Conservation (phyloP, 2,329 filamentous ascomycete genomes). For the Beauveria sp. region DNA sequence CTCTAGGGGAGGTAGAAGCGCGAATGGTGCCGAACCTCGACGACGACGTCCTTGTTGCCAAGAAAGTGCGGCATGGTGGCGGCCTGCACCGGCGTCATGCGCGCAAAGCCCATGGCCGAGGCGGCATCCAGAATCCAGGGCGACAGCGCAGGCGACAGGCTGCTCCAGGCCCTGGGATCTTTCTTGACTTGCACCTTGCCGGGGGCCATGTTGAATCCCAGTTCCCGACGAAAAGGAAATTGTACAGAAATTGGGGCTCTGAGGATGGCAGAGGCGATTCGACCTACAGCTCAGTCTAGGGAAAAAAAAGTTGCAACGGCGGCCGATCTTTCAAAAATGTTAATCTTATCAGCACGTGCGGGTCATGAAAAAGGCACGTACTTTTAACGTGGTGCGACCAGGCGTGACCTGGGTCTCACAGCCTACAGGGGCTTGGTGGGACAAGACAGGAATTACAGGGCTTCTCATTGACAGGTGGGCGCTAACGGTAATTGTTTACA, state of each 20-base stretch:
- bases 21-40: conserved; percentile 50
- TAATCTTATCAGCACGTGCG: conserved; percentile 38
- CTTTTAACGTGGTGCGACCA: background rate
- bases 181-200: conserved; percentile 31
- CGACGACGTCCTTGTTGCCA: conserved; percentile 85
- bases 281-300: background rate
- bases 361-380: conserved; percentile 29
- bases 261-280: conserved; percentile 12
- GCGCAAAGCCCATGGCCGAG: conserved; percentile 72
- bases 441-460: background rate
- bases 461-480: background rate
- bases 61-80: conserved; percentile 84
- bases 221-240: background rate
- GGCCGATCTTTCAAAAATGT: conserved; percentile 2
- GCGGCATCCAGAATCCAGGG: conserved; percentile 81
- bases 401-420: background rate
- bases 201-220: conserved; percentile 21
- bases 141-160: conserved; percentile 31
- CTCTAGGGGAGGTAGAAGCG: no score
- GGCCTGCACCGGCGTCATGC: conserved; percentile 92
- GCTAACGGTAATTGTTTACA: background rate
- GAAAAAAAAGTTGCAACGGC: background rate
- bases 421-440: background rate
- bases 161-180: conserved; percentile 40
- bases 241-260: background rate